Evolutionary conservation across 768 basidiomycete species (phyloP), one percentile per base, ranked within the genome.

Genomic region (Tephrocybe sp.): DNA sequence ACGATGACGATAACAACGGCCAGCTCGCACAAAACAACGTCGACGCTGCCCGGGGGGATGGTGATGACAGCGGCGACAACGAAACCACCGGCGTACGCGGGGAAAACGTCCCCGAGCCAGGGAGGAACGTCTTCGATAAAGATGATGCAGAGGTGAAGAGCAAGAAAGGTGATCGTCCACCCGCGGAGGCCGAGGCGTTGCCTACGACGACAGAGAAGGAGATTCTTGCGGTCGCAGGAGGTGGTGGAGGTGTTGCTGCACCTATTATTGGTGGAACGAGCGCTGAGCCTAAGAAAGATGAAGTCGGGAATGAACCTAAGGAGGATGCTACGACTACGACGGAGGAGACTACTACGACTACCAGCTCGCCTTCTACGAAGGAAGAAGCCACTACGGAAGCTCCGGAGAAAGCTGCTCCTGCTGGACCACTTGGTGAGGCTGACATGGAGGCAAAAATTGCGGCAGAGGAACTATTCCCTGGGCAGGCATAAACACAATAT

Each of bases 101-200:
- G 11, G 66, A 73, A 18, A 79, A 77, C 10, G 77, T 79, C 47
- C 69, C 86, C 0, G 88, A 88, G 57, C 90, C 91, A 1, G 90
- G 91, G 0, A 74, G 68, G 13, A 83, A 92, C 61, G 74, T 91
- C 50, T 92, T 92, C 58, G 86, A 74, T 0, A 76, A 72, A 24
- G 68, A 74, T 27, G 68, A 64, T 15, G 71, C 71, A 40, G 75
- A 80, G 4, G 61, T 72, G 38, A 79, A 77, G 67, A 86, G 83
- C 56, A 43, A 31, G 42, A 30, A 36, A 3, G 44, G 38, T 21
- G 46, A 49, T 10, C n/a, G 27, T 30, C 31, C 3, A 25, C 25
- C 21, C 4, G 19, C 24, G 37, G 49, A 43, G 18, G 19, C 24
- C 31, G 49, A 43, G 18, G 34, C 42, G 23, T 18, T 53, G 45